Evolutionary conservation across 192 early-diverging fungal genomes (phyloP), one percentile per base, ranked within the genome.

Genomic region (Dissophora ornata): DNA sequence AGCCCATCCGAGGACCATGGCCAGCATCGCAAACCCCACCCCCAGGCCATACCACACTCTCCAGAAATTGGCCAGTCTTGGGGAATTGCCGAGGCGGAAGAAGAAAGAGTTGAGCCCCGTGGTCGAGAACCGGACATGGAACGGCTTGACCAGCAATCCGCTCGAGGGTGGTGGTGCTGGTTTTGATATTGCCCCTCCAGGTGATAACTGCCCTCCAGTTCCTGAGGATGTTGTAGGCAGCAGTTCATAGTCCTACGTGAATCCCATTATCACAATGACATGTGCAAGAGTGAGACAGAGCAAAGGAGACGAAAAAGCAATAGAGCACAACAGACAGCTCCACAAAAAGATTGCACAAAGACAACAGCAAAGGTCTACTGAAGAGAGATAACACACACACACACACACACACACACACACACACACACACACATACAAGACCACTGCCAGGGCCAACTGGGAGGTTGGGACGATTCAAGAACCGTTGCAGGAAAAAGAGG

Each of bases 1-100:
- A 36, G 50, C 51, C 28, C 81, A 64, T 4, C 86, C 84, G 22
- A 75, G 47, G 9, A 83, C 50, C 85, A 90, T 84, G 28, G 79
- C 59, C 3, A 74, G 16, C 28, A 73, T 46, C 15, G 82, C 88
- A 18, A 88, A 80, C 1, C 66, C 46, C 0, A 79, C 83, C 2
- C 89, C 89, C 13, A 83, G 25, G 8, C 67, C 63, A 75, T 89
- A 90, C 89, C 89, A 90, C 0, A 82, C 22, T 16, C 74, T 52
- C 88, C 88, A 90, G 38, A 90, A 86, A 3, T 25, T 57, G 4
- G 85, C 70, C 18, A 79, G 58, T 29, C 28, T 48, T 8, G 69
- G 69, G 16, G 57, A 15, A 26, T 70, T 71, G 8, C 80, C 81
- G 2, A 83, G 56, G 41, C 67, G 52, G 28, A 59, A 45, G 53